phyloP scores from a whole-genome alignment of 2,329 filamentous ascomycete species.

The Neofusicoccum sp. region DNA sequence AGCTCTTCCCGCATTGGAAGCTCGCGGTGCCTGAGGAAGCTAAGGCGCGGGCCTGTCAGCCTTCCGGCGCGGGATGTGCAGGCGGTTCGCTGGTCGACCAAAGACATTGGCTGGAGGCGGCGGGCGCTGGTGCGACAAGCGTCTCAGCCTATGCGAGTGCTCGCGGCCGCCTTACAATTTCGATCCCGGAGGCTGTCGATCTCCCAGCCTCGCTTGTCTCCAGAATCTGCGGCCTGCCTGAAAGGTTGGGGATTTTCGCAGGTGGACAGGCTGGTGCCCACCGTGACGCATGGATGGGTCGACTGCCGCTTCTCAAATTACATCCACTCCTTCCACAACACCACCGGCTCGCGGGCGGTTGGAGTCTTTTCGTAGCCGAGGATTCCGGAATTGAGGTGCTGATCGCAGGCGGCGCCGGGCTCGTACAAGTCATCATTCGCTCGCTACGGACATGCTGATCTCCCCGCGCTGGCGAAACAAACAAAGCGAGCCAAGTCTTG shows the following conservation, averaged over 20 bases:
- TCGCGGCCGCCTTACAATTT: neutral
- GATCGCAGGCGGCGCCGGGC: neutral
- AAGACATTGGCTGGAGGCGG: neutral
- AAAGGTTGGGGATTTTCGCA: neutral
- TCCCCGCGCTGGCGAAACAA: neutral
- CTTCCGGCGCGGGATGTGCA: neutral
- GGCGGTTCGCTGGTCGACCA: neutral
- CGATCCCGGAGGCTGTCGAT: neutral
- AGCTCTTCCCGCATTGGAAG: conserved; percentile 13
- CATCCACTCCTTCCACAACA: neutral
- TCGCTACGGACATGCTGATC: neutral
- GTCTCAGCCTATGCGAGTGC: conserved; percentile 1
- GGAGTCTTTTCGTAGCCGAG: neutral
- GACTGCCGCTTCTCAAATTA: neutral
- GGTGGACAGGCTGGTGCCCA: neutral
- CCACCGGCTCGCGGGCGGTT: neutral
- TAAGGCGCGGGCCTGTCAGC: neutral
- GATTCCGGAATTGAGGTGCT: neutral
- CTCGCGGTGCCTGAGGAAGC: neutral
- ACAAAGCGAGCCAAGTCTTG: neutral
- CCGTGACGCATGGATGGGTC: conserved; percentile 4
- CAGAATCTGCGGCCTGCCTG: neutral
- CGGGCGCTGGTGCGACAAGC: conserved; percentile 4
- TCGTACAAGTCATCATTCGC: neutral
- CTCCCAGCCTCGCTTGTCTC: neutral